phyloP scores from a whole-genome alignment of 2,329 filamentous ascomycete genomes.

The Ophiocordyceps sinensis region DNA sequence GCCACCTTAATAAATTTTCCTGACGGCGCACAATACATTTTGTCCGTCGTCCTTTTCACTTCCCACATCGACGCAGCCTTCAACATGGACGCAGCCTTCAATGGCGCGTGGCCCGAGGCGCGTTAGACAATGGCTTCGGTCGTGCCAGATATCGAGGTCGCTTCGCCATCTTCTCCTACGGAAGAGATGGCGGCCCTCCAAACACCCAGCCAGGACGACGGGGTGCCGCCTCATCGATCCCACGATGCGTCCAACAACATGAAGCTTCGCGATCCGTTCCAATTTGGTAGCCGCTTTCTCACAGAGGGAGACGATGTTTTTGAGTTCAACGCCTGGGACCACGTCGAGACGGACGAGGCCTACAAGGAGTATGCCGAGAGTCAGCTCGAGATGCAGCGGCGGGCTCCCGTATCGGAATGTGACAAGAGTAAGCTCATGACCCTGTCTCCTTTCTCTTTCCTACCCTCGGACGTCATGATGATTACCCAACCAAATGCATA shows the following conservation, averaged over 20 bases:
- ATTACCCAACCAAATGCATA: slow-evolving; percentile 47
- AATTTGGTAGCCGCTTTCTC: slow-evolving; percentile 83
- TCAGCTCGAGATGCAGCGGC: slow-evolving; percentile 75
- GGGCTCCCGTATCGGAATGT: slow-evolving; percentile 80
- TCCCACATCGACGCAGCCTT: not conserved
- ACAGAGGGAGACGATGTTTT: slow-evolving; percentile 80
- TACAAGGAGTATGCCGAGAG: slow-evolving; percentile 76
- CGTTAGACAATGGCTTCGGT: slow-evolving; percentile 1
- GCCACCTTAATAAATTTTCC: no score
- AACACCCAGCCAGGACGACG: slow-evolving; percentile 4
- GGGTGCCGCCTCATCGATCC: slow-evolving; percentile 47
- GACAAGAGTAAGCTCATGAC: slow-evolving; percentile 53
- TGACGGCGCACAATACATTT: not conserved
- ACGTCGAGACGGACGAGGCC: slow-evolving; percentile 80
- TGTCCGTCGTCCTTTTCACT: no score
- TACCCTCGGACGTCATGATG: slow-evolving; percentile 32
- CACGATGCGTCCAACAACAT: slow-evolving; percentile 59
- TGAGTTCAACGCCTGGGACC: slow-evolving; percentile 98
- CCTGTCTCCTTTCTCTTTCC: slow-evolving; percentile 1
- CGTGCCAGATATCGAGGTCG: not conserved
- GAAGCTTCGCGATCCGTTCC: slow-evolving; percentile 85
- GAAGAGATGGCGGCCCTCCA: slow-evolving; percentile 11
- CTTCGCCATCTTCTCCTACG: slow-evolving; percentile 3
- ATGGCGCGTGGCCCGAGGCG: slow-evolving; percentile 1
- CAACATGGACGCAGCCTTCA: not conserved